Evolutionary conservation across 139 green algal species (phyloP), one percentile per base, ranked within the genome.

Genomic region (Coccomyxa sp.): DNA sequence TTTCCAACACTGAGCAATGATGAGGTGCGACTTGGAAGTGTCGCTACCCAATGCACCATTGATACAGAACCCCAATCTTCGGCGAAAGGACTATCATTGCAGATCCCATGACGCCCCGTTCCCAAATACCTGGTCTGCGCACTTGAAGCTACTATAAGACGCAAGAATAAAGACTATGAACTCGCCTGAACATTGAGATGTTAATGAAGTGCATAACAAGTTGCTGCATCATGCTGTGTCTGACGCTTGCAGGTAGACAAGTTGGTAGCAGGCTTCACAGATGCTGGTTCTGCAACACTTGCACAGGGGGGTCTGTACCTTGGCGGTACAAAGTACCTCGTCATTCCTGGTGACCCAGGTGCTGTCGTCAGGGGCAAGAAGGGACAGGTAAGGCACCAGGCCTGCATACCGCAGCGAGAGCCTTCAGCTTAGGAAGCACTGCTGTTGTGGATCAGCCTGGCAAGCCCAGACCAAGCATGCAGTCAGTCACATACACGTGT

Each of bases 311-410:
- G 91, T 8, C 81, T 95, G 33, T 73, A 73, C 5, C 44, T 95
- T 12, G 88, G 84, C 2, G 86, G 85, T 7, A 58, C 79, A 12
- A 95, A 95, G 83, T 94, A 90, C 74, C 85, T 93, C 77, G 10
- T 88, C 35, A 81, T 94, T 31, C 70, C 82, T 54, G 87, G 87
- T 29, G 89, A 92, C 24, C 81, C 78, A 58, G 90, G 89, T 18
- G 84, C 81, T 29, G 90, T 93, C 6, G 82, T 95, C 24, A 83
- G 91, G 8, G 91, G 91, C 50, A 95, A 92, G 79, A 90, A 92
- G 68, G 83, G 86, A 16, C 54, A n/a, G n/a, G n/a, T n/a, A n/a
- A n/a, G 83, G 27, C n/a, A n/a, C n/a, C n/a, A n/a, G n/a, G n/a
- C n/a, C n/a, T n/a, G n/a, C n/a, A n/a, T n/a, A n/a, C n/a, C n/a